Evolutionary conservation across 257 asterid species (phyloP).

Genomic region (Dorcoceras hygrometricum): DNA sequence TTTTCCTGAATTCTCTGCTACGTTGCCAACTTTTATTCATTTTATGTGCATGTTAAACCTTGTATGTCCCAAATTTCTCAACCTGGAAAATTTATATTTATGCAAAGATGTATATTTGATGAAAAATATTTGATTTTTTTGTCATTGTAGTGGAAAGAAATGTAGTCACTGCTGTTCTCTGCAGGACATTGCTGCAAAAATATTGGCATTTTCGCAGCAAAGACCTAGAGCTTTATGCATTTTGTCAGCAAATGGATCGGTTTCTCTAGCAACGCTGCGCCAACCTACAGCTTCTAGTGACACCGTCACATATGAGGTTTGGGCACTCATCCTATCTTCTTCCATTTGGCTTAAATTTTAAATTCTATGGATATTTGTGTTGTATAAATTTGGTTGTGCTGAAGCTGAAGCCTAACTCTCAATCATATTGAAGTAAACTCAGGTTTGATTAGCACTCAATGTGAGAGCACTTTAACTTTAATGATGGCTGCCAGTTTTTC

Average conservation of each 20-base stretch:
- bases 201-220: constrained; percentile 88
- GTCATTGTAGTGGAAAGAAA: background rate
- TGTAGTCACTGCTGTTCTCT: background rate
- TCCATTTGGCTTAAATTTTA: constrained; percentile 5
- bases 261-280: constrained; percentile 69
- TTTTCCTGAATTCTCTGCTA: background rate
- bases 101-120: too few relatives aligned
- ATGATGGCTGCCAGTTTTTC: background rate
- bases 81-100: background rate
- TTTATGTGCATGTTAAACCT: background rate
- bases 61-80: background rate
- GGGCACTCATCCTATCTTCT: constrained; percentile 20
- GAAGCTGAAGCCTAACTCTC: background rate
- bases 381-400: background rate
- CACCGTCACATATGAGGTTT: constrained; percentile 85
- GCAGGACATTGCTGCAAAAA: constrained; percentile 86
- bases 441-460: background rate
- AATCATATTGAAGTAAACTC: background rate
- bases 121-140: too few relatives aligned
- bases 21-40: background rate
- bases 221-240: constrained; percentile 92
- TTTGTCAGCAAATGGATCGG: constrained; percentile 78
- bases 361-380: background rate
- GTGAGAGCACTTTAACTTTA: background rate
- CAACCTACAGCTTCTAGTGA: constrained; percentile 65